These are phyloP conservation scores for Lagenidium giganteum DNA, from an alignment of 352 stramenopile genomes.

Conservation along the genomic window DNA sequence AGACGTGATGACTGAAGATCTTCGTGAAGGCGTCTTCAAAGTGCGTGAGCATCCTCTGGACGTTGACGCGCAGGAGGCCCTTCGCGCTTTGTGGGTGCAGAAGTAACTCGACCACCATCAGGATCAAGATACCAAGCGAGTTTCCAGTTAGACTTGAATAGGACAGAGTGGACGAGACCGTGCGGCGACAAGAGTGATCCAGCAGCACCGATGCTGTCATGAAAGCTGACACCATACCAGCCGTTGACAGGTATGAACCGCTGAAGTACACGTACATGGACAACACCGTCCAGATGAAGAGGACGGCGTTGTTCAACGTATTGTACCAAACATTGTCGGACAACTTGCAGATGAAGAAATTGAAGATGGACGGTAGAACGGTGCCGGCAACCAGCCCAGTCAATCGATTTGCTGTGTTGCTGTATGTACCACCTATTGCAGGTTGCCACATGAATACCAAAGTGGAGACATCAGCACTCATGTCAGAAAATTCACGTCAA, in stretches of 20 bases:
- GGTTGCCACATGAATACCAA: neutral
- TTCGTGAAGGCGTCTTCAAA: conserved; percentile 35
- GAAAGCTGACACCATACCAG: conserved; percentile 64
- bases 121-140: conserved; percentile 58
- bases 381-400: conserved; percentile 60
- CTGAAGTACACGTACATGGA: conserved; percentile 78
- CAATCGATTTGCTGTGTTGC: conserved; percentile 62
- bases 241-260: conserved; percentile 39
- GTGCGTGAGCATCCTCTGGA: conserved; percentile 36
- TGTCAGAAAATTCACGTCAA: no score
- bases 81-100: conserved; percentile 47
- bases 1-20: conserved; percentile 54
- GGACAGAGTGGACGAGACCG: conserved; percentile 22
- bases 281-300: conserved; percentile 52
- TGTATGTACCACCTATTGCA: conserved; percentile 45
- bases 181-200: conserved; percentile 33
- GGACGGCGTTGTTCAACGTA: conserved; percentile 47
- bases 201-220: conserved; percentile 59
- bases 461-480: no score
- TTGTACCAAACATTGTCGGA: conserved; percentile 38
- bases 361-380: conserved; percentile 64
- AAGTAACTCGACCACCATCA: conserved; percentile 50
- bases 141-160: conserved; percentile 67
- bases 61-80: conserved; percentile 45
- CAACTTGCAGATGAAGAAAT: conserved; percentile 67